Evolutionary conservation across 345 rosid species (phyloP).

Genomic region (Schrenkiella parvula): DNA sequence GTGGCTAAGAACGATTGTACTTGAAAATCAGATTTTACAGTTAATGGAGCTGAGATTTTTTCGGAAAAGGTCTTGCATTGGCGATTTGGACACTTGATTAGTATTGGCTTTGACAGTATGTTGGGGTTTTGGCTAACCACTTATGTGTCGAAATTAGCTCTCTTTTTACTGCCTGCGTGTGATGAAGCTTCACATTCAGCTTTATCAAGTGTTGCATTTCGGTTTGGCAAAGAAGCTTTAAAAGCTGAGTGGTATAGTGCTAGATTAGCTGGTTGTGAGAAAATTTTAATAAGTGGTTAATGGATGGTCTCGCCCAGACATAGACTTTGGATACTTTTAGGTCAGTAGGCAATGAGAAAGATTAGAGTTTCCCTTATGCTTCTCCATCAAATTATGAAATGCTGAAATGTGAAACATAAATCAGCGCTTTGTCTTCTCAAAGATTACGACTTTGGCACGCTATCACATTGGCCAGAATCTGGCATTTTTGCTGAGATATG

Average conservation of each 20-base stretch:
- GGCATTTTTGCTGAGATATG: neutral
- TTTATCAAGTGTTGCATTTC: neutral
- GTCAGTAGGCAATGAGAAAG: neutral
- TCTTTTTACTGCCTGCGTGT: neutral
- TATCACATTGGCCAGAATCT: neutral
- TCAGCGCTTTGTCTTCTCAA: neutral
- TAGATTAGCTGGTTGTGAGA: no score
- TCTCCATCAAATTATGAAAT: neutral
- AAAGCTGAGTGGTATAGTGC: neutral
- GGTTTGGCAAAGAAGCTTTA: neutral
- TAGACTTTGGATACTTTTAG: neutral
- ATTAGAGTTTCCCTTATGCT: neutral
- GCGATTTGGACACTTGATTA: neutral
- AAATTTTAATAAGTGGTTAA: neutral
- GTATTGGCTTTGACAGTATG: neutral
- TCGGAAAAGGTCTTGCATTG: neutral
- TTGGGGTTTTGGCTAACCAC: neutral
- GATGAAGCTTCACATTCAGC: conserved; percentile 1
- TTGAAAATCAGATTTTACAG: neutral
- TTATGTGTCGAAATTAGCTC: neutral
- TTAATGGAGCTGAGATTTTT: neutral
- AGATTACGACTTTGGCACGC: neutral
- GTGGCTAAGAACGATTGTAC: neutral
- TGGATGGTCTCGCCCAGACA: neutral
- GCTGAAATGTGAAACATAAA: neutral